These are phyloP conservation scores for Lactifluus rugatus DNA, from an alignment of 768 basidiomycete species.

Conservation along the genomic window DNA sequence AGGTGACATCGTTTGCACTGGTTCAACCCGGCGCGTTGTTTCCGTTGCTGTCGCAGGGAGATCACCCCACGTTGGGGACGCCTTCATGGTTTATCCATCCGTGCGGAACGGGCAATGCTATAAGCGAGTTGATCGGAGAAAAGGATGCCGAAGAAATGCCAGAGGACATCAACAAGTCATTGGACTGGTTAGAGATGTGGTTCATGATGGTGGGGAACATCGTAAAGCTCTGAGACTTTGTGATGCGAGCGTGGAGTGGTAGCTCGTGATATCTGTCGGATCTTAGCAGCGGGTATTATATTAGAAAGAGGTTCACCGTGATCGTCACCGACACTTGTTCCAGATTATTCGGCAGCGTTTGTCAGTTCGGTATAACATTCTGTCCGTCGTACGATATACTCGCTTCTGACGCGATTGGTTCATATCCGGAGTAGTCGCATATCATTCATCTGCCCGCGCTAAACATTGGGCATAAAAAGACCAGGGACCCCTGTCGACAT, in stretches of 20 bases:
- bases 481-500: neutral
- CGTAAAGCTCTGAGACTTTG: conserved; percentile 39
- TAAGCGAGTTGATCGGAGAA: conserved; percentile 60
- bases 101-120: conserved; percentile 59
- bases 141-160: conserved; percentile 24
- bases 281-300: neutral
- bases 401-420: conserved; percentile 19
- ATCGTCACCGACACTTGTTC: no score
- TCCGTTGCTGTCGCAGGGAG: conserved; percentile 77
- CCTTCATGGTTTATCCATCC: conserved; percentile 86
- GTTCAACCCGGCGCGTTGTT: conserved; percentile 44
- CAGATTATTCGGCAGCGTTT: conserved; percentile 11
- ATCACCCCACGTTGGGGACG: conserved; percentile 68
- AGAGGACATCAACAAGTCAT: conserved; percentile 24
- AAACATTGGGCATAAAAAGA: neutral
- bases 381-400: conserved; percentile 17
- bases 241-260: neutral
- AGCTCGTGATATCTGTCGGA: neutral
- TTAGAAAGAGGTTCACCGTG: neutral
- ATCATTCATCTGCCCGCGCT: neutral
- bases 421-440: conserved; percentile 20
- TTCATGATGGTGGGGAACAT: conserved; percentile 62
- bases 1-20: conserved; percentile 46
- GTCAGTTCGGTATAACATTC: conserved; percentile 6
- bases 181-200: conserved; percentile 64